Conservation (phyloP, 345 rosid genomes). For the Syzygium oleosum region DNA sequence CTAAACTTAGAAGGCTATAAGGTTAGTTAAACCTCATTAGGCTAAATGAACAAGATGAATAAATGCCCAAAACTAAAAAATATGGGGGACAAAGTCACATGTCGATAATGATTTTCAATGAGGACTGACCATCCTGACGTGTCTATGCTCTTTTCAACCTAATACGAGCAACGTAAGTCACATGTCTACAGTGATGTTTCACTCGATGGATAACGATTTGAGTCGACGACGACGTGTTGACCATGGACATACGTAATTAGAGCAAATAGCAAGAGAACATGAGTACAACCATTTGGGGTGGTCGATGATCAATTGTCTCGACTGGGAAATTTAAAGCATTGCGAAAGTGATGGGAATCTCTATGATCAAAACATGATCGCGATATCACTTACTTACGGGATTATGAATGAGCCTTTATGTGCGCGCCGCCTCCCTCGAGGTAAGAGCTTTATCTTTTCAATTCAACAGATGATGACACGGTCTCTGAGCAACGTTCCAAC, state of each 20-base stretch:
- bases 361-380: background rate
- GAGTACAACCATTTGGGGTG: background rate
- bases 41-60: background rate
- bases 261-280: background rate
- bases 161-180: background rate
- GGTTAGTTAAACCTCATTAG: background rate
- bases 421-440: background rate
- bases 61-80: background rate
- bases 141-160: background rate
- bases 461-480: too few species aligned
- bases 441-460: background rate
- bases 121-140: background rate
- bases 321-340: background rate
- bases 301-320: background rate
- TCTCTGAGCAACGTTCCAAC: rapidly evolving
- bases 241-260: background rate
- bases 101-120: background rate
- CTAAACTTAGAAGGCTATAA: background rate
- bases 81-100: background rate
- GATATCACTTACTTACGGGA: background rate
- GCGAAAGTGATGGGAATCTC: background rate
- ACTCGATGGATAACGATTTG: background rate
- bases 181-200: background rate
- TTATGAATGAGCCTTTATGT: background rate
- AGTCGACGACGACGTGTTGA: background rate